Conservation (phyloP, 2,329 filamentous ascomycete species). For the Penicillium sclerotigenum region DNA sequence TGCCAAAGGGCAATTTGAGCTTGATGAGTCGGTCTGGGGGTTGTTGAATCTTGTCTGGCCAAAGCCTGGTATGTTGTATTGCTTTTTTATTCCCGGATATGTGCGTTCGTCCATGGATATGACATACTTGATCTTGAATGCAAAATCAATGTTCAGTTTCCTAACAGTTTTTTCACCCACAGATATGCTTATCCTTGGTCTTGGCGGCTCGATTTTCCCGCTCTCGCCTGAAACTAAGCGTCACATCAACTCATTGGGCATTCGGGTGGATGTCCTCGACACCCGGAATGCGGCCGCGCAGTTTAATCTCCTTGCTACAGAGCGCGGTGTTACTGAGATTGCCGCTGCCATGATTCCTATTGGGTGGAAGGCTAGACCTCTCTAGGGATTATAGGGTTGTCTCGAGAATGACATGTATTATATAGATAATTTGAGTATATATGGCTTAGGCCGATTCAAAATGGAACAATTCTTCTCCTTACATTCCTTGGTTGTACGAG, state of each 20-base stretch:
- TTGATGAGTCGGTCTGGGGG: slow-evolving; percentile 68
- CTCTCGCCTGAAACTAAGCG: slow-evolving; percentile 71
- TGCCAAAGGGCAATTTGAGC: slow-evolving; percentile 75
- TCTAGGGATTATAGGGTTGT: background rate
- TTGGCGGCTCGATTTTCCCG: slow-evolving; percentile 72
- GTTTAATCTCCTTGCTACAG: slow-evolving; percentile 93
- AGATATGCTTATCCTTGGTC: slow-evolving; percentile 88
- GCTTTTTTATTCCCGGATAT: slow-evolving; percentile 4
- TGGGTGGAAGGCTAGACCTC: slow-evolving; percentile 62
- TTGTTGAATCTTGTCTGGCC: slow-evolving; percentile 78
- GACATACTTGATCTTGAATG: background rate
- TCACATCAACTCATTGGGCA: slow-evolving; percentile 72
- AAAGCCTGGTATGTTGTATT: slow-evolving; percentile 67
- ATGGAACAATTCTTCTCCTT: background rate
- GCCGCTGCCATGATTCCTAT: slow-evolving; percentile 85
- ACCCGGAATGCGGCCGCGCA: slow-evolving; percentile 91
- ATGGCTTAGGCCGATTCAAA: background rate
- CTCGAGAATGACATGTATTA: background rate
- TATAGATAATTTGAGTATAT: background rate
- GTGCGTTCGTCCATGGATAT: background rate
- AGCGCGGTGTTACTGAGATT: slow-evolving; percentile 79
- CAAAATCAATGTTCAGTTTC: background rate
- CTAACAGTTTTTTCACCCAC: slow-evolving; percentile 9
- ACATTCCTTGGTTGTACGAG: slow-evolving; percentile 4
- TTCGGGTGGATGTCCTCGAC: slow-evolving; percentile 83